These are phyloP conservation scores for Gonium pectorale DNA, from an alignment of 139 green algal species.

Conservation along the genomic window DNA sequence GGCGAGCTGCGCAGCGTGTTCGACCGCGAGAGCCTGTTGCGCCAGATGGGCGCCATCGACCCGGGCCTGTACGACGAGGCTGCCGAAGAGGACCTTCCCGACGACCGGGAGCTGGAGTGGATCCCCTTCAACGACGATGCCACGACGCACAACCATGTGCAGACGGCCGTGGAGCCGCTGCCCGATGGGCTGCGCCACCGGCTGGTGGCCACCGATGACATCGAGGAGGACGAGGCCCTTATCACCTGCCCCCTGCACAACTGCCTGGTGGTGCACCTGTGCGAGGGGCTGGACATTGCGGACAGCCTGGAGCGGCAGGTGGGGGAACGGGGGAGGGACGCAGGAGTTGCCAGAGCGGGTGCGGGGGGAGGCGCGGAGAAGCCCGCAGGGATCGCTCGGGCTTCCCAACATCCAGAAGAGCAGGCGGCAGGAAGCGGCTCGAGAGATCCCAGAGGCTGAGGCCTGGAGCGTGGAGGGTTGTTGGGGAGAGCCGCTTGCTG, in stretches of 20 bases:
- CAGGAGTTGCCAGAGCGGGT: too few relatives aligned
- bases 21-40: neutral
- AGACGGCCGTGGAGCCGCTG: neutral
- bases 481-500: too few relatives aligned
- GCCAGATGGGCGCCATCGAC: neutral
- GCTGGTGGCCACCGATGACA: neutral
- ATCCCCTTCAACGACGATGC: conserved; percentile 12
- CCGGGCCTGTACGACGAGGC: neutral
- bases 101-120: neutral
- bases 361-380: too few relatives aligned
- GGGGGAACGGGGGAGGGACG: neutral
- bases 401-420: too few relatives aligned
- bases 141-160: neutral
- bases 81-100: neutral
- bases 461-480: too few relatives aligned
- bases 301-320: conserved; percentile 30
- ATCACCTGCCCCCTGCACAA: conserved; percentile 37
- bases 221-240: neutral
- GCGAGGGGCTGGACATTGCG: neutral
- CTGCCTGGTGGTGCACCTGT: conserved; percentile 18
- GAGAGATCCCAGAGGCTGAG: too few relatives aligned
- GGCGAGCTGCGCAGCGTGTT: neutral
- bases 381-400: too few relatives aligned
- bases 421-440: too few relatives aligned
- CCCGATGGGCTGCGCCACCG: neutral